Percentiles rank a stretch among this genome's conserved stretches.
These are phyloP conservation scores for Globisporangium acanthophoron DNA, from an alignment of 352 stramenopile genomes.

Conservation along the genomic window DNA sequence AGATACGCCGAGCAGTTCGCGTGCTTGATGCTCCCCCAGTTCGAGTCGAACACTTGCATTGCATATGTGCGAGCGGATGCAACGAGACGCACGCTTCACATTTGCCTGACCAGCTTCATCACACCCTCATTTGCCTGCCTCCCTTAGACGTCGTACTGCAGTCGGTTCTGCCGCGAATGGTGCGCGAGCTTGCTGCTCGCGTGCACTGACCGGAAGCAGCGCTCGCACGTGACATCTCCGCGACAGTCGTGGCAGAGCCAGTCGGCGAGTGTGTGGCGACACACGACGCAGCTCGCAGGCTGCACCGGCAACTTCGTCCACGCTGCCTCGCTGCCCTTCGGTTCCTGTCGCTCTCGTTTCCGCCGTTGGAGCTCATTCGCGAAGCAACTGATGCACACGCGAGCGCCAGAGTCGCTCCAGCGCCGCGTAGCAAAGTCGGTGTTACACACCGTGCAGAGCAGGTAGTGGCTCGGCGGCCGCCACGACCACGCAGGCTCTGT, in stretches of 20 bases:
- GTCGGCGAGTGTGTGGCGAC: conserved; percentile 33
- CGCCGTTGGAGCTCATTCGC: conserved; percentile 16
- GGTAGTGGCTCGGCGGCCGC: conserved; percentile 43
- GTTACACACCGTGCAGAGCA: conserved; percentile 48
- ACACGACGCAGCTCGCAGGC: conserved; percentile 50
- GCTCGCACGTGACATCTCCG: conserved; percentile 43
- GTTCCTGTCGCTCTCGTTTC: not conserved
- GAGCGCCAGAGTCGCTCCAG: conserved; percentile 32
- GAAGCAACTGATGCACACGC: conserved; percentile 64
- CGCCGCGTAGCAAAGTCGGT: conserved; percentile 52
- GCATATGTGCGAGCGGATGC: too few species aligned
- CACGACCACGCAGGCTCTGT: conserved; percentile 11
- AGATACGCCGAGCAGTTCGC: too few species aligned
- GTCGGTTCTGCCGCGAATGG: not conserved
- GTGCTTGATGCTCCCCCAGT: too few species aligned
- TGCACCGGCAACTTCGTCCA: conserved; percentile 66
- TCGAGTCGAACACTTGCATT: too few species aligned
- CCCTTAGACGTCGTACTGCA: not conserved
- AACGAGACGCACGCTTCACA: too few species aligned
- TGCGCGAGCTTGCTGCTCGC: conserved; percentile 20
- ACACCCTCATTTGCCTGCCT: conserved; percentile 7
- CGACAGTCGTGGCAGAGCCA: conserved; percentile 49
- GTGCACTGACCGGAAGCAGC: conserved; percentile 49
- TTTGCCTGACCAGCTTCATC: too few species aligned
- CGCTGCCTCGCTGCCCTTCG: conserved; percentile 6